Percentiles rank a stretch among this genome's conserved stretches.
Conservation (phyloP, 129 eudicot species). For the Centaurea solstitialis region DNA sequence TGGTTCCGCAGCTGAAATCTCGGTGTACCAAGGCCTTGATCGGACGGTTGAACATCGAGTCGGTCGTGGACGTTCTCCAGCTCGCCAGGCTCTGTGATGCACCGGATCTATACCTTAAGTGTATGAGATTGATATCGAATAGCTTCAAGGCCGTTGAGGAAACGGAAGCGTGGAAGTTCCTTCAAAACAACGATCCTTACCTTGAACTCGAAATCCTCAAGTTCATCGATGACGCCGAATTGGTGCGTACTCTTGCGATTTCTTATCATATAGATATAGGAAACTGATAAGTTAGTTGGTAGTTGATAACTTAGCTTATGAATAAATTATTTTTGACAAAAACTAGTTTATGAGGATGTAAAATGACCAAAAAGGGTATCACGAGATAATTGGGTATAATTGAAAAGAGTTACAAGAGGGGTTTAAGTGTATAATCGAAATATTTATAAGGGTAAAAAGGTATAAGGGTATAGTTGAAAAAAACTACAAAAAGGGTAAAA, state of each 20-base stretch:
- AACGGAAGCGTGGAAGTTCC: slow-evolving; percentile 90
- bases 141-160: slow-evolving; percentile 68
- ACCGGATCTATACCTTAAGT: slow-evolving; percentile 79
- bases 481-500: too few relatives aligned
- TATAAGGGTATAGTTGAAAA: too few relatives aligned
- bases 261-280: not conserved
- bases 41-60: slow-evolving; percentile 51
- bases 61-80: slow-evolving; percentile 82
- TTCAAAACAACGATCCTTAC: slow-evolving; percentile 76
- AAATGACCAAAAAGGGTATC: too few relatives aligned
- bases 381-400: too few relatives aligned
- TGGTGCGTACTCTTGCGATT: slow-evolving; percentile 37
- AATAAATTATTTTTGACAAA: too few relatives aligned
- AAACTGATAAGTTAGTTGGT: too few relatives aligned
- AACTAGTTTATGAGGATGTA: too few relatives aligned
- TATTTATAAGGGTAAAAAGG: too few relatives aligned
- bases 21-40: slow-evolving; percentile 71
- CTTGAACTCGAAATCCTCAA: slow-evolving; percentile 89
- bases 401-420: too few relatives aligned
- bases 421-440: too few relatives aligned
- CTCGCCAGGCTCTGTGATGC: slow-evolving; percentile 88
- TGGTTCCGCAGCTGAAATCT: slow-evolving; percentile 68
- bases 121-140: slow-evolving; percentile 61
- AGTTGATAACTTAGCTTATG: too few relatives aligned
- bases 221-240: slow-evolving; percentile 85